Conservation (phyloP, 2,329 filamentous ascomycete species). For the Ascochyta koolunga region DNA sequence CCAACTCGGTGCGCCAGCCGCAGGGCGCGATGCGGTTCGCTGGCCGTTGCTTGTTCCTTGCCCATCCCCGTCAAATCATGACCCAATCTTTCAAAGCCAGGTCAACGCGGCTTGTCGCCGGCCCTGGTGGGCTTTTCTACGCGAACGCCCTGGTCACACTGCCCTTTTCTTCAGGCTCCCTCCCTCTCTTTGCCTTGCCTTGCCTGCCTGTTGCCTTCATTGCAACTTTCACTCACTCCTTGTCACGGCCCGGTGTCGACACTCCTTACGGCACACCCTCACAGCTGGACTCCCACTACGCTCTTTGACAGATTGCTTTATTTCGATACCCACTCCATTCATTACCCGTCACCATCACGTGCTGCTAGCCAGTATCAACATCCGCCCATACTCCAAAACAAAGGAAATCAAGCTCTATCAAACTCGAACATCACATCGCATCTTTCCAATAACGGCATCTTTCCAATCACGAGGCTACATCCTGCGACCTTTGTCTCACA, state of each 20-base stretch:
- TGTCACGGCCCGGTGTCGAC: conserved; percentile 45
- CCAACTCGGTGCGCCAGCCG: conserved; percentile 7
- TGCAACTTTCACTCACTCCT: conserved; percentile 34
- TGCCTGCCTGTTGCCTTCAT: conserved; percentile 34
- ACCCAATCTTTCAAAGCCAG: conserved; percentile 37
- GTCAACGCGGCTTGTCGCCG: conserved; percentile 29
- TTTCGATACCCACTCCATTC: conserved; percentile 22
- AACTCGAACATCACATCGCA: conserved; percentile 16
- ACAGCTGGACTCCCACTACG: conserved; percentile 37
- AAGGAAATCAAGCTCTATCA: conserved; percentile 16
- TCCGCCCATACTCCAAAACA: conserved; percentile 22
- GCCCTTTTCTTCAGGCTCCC: conserved; percentile 32
- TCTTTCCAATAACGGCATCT: conserved; percentile 17
- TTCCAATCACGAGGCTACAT: conserved; percentile 17
- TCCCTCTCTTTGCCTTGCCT: conserved; percentile 36
- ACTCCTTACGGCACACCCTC: conserved; percentile 46
- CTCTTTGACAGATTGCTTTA: conserved; percentile 47
- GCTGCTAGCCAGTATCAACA: conserved; percentile 39
- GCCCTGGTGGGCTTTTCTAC: conserved; percentile 20
- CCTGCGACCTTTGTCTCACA: conserved; percentile 36
- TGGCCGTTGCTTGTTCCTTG: conserved; percentile 26
- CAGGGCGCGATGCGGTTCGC: conserved; percentile 24
- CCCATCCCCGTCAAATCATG: conserved; percentile 26
- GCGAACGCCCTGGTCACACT: conserved; percentile 16
- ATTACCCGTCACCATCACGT: conserved; percentile 23